Conservation (phyloP, 1,284 basidiomycete genomes). For the Pseudozyma tsukubaensis region DNA sequence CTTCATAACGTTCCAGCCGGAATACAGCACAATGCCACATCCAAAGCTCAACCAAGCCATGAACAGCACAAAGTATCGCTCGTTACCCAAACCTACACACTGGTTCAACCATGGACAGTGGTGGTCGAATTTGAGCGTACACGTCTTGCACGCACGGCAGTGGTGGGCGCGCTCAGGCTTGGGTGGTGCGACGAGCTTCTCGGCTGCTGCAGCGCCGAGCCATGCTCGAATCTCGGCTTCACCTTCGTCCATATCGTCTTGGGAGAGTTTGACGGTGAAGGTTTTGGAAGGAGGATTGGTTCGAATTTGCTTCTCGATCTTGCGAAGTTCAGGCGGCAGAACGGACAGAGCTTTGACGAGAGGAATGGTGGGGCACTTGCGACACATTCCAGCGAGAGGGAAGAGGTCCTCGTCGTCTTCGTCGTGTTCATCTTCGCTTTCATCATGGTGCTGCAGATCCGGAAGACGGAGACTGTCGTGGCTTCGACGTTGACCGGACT, state of each 20-base stretch:
- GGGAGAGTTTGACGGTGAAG: slow-evolving; percentile 30
- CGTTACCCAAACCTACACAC: slow-evolving; percentile 93
- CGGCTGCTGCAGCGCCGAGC: slow-evolving; percentile 56
- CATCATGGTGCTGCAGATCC: not conserved
- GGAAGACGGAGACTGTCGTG: slow-evolving; percentile 7
- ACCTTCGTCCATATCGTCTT: slow-evolving; percentile 56
- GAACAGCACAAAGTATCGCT: slow-evolving; percentile 94
- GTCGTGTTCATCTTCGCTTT: not conserved
- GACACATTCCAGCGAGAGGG: slow-evolving; percentile 62
- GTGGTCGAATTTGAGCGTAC: slow-evolving; percentile 82
- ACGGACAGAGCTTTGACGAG: slow-evolving; percentile 55
- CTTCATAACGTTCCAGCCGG: slow-evolving; percentile 36
- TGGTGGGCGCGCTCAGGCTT: slow-evolving; percentile 95
- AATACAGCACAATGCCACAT: slow-evolving; percentile 45
- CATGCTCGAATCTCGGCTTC: slow-evolving; percentile 60
- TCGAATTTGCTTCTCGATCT: slow-evolving; percentile 54
- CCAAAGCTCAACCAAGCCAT: slow-evolving; percentile 74
- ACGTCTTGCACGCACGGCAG: slow-evolving; percentile 90
- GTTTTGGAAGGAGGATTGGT: slow-evolving; percentile 23
- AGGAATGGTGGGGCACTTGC: slow-evolving; percentile 58
- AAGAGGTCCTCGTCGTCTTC: slow-evolving; percentile 57
- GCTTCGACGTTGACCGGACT: slow-evolving; percentile 4
- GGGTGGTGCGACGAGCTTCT: slow-evolving; percentile 68
- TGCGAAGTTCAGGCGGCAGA: slow-evolving; percentile 64
- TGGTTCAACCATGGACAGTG: slow-evolving; percentile 87